Conservation (phyloP, 768 basidiomycete genomes). For the Kwoniella shandongensis region DNA sequence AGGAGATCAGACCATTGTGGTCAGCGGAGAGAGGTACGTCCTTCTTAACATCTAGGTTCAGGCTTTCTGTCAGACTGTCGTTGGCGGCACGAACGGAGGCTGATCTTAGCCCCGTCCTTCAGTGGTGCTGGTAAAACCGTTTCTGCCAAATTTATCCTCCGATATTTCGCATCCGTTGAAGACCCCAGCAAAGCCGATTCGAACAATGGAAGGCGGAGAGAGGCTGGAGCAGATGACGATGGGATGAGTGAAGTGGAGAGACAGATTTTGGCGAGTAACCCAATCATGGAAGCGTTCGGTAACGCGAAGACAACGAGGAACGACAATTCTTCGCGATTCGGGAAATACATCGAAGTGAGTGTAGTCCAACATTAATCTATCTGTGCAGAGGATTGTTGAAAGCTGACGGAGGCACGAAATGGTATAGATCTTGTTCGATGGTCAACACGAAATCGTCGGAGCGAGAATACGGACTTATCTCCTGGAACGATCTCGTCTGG, state of each 20-base stretch:
- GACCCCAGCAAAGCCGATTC: slow-evolving; percentile 68
- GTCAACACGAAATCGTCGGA: slow-evolving; percentile 92
- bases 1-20: slow-evolving; percentile 96
- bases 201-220: slow-evolving; percentile 70
- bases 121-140: slow-evolving; percentile 99
- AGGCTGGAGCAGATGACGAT: slow-evolving; percentile 44
- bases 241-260: slow-evolving; percentile 84
- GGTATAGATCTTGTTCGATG: slow-evolving; percentile 88
- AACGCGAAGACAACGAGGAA: slow-evolving; percentile 99
- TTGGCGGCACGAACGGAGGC: not conserved
- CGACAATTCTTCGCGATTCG: slow-evolving; percentile 98
- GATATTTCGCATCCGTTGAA: slow-evolving; percentile 97
- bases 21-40: slow-evolving; percentile 89
- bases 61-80: not conserved
- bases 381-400: not conserved
- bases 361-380: not conserved
- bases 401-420: not conserved
- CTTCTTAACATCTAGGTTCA: not conserved
- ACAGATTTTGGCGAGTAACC: slow-evolving; percentile 98
- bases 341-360: slow-evolving; percentile 96
- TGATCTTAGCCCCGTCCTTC: not conserved
- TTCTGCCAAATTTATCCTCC: slow-evolving; percentile 98
- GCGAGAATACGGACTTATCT: slow-evolving; percentile 99
- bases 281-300: slow-evolving; percentile 97
- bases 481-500: slow-evolving; percentile 92